Conservation (phyloP, 257 asterid genomes). For the Craterostigma plantagineum region DNA sequence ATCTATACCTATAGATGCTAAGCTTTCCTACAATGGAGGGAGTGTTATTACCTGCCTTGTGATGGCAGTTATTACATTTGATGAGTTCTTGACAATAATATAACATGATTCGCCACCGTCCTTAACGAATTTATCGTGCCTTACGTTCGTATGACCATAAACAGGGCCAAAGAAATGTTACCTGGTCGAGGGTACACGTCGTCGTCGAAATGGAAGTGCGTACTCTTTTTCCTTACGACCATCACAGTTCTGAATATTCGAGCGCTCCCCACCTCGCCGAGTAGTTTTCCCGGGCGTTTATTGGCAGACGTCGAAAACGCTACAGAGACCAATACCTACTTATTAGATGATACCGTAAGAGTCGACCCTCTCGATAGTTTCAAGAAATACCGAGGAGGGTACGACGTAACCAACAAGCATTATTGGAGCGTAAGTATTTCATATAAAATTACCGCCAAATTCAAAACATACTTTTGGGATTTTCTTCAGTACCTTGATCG, state of each 20-base stretch:
- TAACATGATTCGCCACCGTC: too few species aligned
- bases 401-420: conserved; percentile 48
- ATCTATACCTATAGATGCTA: too few species aligned
- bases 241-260: background rate
- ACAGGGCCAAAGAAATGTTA: too few species aligned
- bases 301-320: conserved; percentile 13
- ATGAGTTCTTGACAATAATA: too few species aligned
- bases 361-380: conserved; percentile 46
- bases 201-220: background rate
- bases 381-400: conserved; percentile 76
- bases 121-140: too few species aligned
- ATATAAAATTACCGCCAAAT: background rate
- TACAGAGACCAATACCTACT: conserved; percentile 8
- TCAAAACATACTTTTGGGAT: background rate
- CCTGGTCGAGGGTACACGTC: too few species aligned
- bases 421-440: conserved; percentile 65
- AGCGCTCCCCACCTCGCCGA: too few species aligned
- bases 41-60: too few species aligned
- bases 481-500: background rate
- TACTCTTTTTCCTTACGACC: background rate
- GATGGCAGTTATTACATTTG: too few species aligned
- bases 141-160: too few species aligned
- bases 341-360: conserved; percentile 44
- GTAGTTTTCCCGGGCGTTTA: conserved; percentile 17
- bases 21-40: too few species aligned